Evolutionary conservation across 2,329 filamentous ascomycete species (phyloP).

Genomic region (Geoglossum cookeanum): DNA sequence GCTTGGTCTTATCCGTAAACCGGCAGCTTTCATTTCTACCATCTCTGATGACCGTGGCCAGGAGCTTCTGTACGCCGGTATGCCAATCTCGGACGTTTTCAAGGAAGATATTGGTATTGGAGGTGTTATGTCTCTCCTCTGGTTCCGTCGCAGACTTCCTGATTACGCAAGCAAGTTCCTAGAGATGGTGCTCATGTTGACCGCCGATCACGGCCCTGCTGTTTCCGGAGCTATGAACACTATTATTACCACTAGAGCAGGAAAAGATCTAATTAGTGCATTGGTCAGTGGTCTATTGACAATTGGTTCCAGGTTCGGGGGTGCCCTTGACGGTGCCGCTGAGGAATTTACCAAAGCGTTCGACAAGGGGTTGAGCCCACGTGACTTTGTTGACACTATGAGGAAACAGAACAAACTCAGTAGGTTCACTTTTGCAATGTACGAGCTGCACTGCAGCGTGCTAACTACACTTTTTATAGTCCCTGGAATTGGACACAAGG

Average conservation of each 20-base stretch:
- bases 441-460: neutral
- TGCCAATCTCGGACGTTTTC: conserved; percentile 99
- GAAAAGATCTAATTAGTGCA: conserved; percentile 93
- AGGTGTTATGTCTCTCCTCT: conserved; percentile 98
- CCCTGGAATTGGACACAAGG: conserved; percentile 94
- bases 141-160: conserved; percentile 97
- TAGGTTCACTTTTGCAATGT: conserved; percentile 22
- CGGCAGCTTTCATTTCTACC: conserved; percentile 97
- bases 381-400: conserved; percentile 98
- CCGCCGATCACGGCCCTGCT: conserved; percentile 94
- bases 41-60: conserved; percentile 99
- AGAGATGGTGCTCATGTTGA: conserved; percentile 99
- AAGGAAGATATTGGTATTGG: conserved; percentile 96
- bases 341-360: conserved; percentile 98
- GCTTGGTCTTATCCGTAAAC: conserved; percentile 97
- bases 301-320: conserved; percentile 95
- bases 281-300: conserved; percentile 93
- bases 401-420: conserved; percentile 99
- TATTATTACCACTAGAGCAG: conserved; percentile 97
- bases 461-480: conserved; percentile 27
- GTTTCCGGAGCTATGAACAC: conserved; percentile 99
- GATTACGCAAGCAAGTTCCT: conserved; percentile 96
- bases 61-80: conserved; percentile 94
- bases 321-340: conserved; percentile 90
- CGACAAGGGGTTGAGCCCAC: conserved; percentile 92